Conservation (phyloP, 768 basidiomycete genomes). For the Antrodiella citrinella region DNA sequence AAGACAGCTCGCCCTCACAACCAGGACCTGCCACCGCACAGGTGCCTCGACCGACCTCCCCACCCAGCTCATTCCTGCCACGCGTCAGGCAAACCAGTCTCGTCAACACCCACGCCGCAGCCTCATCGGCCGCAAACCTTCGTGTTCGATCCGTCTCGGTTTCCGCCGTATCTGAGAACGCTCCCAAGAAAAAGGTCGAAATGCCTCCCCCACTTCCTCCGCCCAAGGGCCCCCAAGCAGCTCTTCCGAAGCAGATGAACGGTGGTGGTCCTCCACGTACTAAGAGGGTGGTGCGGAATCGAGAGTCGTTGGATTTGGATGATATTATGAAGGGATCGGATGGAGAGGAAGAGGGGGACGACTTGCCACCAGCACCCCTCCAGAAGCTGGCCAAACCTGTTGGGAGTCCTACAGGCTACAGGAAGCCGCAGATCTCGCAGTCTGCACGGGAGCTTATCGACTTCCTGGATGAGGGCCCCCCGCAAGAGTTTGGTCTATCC, state of each 20-base stretch:
- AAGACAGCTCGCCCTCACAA: conserved; percentile 20
- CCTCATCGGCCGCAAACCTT: conserved; percentile 10
- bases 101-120: conserved; percentile 9
- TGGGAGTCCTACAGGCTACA: not conserved
- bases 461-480: conserved; percentile 6
- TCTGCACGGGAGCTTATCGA: conserved; percentile 4
- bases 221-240: not conserved
- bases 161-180: conserved; percentile 9
- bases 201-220: conserved; percentile 4
- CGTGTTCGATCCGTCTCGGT: conserved; percentile 18
- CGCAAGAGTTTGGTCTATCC: conserved; percentile 24
- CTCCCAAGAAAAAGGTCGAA: conserved; percentile 4
- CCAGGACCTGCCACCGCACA: conserved; percentile 18
- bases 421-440: conserved; percentile 1
- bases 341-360: conserved; percentile 34
- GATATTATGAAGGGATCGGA: conserved; percentile 68
- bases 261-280: conserved; percentile 38
- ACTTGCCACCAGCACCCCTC: not conserved
- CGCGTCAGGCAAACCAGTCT: conserved; percentile 9
- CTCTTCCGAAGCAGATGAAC: conserved; percentile 1
- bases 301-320: conserved; percentile 69
- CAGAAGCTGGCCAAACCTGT: not conserved
- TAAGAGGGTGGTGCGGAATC: conserved; percentile 43
- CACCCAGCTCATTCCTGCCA: conserved; percentile 36
- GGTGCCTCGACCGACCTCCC: conserved; percentile 25